These are phyloP conservation scores for Leccinum subgranulosum DNA, from an alignment of 768 basidiomycete genomes.

Conservation along the genomic window DNA sequence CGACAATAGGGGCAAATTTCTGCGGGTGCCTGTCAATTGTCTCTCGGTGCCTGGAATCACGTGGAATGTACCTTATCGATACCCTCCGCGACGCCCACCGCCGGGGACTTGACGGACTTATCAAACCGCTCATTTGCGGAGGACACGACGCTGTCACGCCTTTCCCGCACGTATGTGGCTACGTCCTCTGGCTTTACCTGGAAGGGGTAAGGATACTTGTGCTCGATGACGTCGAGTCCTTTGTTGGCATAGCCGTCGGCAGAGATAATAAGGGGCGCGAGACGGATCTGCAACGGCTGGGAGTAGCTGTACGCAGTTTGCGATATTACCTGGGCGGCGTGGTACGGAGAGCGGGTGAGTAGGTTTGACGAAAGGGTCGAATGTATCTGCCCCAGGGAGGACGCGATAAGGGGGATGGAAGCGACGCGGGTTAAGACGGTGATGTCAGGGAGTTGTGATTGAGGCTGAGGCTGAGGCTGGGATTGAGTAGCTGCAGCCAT, in stretches of 20 bases:
- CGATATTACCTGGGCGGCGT: slow-evolving; percentile 60
- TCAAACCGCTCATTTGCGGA: slow-evolving; percentile 62
- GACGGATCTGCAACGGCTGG: slow-evolving; percentile 59
- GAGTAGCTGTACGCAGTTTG: slow-evolving; percentile 57
- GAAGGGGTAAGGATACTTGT: slow-evolving; percentile 75
- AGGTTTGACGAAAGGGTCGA: slow-evolving; percentile 54
- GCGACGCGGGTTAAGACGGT: slow-evolving; percentile 61
- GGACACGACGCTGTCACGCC: slow-evolving; percentile 51
- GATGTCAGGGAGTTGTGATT: slow-evolving; percentile 44
- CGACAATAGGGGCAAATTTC: slow-evolving; percentile 73
- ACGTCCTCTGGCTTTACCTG: slow-evolving; percentile 72
- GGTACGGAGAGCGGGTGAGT: slow-evolving; percentile 63
- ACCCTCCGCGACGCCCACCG: slow-evolving; percentile 56
- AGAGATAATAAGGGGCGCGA: slow-evolving; percentile 62
- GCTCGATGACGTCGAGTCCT: slow-evolving; percentile 70
- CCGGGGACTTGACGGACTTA: slow-evolving; percentile 61
- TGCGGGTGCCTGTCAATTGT: slow-evolving; percentile 26
- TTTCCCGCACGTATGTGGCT: slow-evolving; percentile 52
- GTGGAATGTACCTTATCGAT: slow-evolving; percentile 64
- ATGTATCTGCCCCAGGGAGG: slow-evolving; percentile 58
- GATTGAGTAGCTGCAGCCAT: slow-evolving; percentile 38
- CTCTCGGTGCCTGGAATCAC: slow-evolving; percentile 15
- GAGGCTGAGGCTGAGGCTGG: slow-evolving; percentile 20
- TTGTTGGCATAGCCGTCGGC: slow-evolving; percentile 71
- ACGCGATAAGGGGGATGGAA: slow-evolving; percentile 72